These are phyloP conservation scores for Sporisorium sorghi DNA, from an alignment of 1,284 basidiomycete genomes.

Conservation along the genomic window DNA sequence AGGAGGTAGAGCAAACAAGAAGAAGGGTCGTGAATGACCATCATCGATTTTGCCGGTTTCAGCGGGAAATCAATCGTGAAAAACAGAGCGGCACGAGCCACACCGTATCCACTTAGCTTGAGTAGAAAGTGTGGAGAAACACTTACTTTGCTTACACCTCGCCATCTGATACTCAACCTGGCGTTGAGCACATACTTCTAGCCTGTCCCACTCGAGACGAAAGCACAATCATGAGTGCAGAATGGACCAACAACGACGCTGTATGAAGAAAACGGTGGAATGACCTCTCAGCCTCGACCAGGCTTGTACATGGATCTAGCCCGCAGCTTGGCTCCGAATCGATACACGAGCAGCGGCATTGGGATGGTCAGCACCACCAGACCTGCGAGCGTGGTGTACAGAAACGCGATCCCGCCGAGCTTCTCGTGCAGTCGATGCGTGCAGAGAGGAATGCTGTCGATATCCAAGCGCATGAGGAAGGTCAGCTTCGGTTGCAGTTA, in stretches of 20 bases:
- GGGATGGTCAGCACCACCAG: constrained; percentile 33
- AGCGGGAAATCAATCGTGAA: constrained; percentile 1
- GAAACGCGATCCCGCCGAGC: constrained; percentile 38
- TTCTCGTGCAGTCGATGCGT: constrained; percentile 35
- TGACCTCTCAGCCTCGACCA: constrained; percentile 10
- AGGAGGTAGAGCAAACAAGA: background rate
- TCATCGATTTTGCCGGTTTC: constrained; percentile 6
- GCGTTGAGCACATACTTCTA: background rate
- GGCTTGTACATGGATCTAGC: constrained; percentile 37
- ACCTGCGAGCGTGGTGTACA: constrained; percentile 40
- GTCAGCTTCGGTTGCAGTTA: background rate
- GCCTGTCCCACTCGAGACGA: background rate
- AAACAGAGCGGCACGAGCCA: constrained; percentile 22
- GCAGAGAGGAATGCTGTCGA: constrained; percentile 27
- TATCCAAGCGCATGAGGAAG: too few relatives aligned
- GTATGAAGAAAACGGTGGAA: background rate
- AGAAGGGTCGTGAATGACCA: background rate
- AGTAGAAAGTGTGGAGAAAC: too few relatives aligned
- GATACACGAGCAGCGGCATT: constrained; percentile 20
- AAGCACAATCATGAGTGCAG: too few relatives aligned
- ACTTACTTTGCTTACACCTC: background rate
- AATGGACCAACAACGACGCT: background rate
- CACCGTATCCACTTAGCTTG: too few relatives aligned
- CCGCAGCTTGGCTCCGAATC: constrained; percentile 25
- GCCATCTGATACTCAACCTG: constrained; percentile 1